These are phyloP conservation scores for Aspergillus sparsus DNA, from an alignment of 495 filamentous ascomycete genomes.

Conservation along the genomic window DNA sequence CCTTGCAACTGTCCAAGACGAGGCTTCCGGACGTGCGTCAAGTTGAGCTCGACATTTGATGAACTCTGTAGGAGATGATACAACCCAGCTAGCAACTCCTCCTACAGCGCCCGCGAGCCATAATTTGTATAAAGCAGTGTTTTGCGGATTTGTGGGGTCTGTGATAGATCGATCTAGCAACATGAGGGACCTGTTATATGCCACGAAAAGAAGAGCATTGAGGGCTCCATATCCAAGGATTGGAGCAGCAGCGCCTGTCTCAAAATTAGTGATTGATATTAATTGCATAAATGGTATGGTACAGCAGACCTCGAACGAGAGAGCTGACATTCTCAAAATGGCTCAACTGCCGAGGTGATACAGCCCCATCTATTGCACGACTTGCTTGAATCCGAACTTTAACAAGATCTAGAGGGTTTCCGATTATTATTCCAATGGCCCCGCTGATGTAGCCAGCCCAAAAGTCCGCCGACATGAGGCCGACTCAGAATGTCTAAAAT, in stretches of 20 bases:
- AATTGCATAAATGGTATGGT: background rate
- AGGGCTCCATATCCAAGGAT: slow-evolving; percentile 85
- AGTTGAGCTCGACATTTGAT: slow-evolving; percentile 84
- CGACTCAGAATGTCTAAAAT: slow-evolving; percentile 1
- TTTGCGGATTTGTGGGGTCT: slow-evolving; percentile 42
- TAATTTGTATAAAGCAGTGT: slow-evolving; percentile 47
- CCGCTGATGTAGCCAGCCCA: slow-evolving; percentile 86
- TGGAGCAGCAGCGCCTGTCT: slow-evolving; percentile 70
- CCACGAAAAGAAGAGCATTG: slow-evolving; percentile 82
- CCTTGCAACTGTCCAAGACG: slow-evolving; percentile 62
- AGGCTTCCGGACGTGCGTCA: slow-evolving; percentile 38
- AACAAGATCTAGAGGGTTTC: slow-evolving; percentile 83
- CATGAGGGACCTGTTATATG: slow-evolving; percentile 75
- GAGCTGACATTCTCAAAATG: slow-evolving; percentile 48
- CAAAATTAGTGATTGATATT: slow-evolving; percentile 9
- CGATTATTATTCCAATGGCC: slow-evolving; percentile 77
- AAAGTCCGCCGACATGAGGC: slow-evolving; percentile 78
- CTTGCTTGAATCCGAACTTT: slow-evolving; percentile 81
- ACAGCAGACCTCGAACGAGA: slow-evolving; percentile 47
- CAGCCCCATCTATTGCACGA: slow-evolving; percentile 26
- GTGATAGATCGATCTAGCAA: slow-evolving; percentile 50
- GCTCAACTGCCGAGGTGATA: slow-evolving; percentile 29
- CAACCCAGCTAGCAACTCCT: slow-evolving; percentile 76
- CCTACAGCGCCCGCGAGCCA: slow-evolving; percentile 76
- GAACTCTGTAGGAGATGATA: slow-evolving; percentile 83